Conservation (phyloP, 257 asterid species). For the Thymus quinquecostatus region DNA sequence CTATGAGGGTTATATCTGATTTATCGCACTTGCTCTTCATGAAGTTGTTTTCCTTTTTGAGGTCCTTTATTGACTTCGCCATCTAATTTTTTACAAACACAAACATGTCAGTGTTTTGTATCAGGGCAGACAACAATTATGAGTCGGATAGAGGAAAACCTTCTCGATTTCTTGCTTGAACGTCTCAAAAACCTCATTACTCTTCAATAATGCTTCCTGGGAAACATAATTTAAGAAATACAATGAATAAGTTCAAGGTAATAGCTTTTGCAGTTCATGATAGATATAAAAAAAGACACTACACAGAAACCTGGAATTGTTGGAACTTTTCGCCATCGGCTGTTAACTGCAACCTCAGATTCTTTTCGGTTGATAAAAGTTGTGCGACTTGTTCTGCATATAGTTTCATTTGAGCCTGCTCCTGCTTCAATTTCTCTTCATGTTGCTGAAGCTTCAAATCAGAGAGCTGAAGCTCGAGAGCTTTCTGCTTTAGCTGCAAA, state of each 20-base stretch:
- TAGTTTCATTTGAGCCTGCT: constrained; percentile 86
- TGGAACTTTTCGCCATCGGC: constrained; percentile 98
- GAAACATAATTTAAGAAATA: constrained; percentile 11
- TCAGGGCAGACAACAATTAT: constrained; percentile 3
- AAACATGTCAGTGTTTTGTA: constrained; percentile 15
- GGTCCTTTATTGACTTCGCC: constrained; percentile 90
- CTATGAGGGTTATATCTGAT: constrained; percentile 80
- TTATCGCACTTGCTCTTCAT: constrained; percentile 83
- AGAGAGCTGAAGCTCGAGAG: constrained; percentile 90
- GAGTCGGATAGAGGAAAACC: constrained; percentile 38
- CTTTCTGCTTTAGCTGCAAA: constrained; percentile 88
- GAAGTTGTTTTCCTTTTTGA: constrained; percentile 83
- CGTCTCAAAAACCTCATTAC: constrained; percentile 96
- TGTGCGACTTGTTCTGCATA: constrained; percentile 93
- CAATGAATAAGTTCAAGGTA: background rate
- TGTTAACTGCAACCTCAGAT: constrained; percentile 87
- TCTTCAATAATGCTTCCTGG: constrained; percentile 96
- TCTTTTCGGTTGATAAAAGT: constrained; percentile 86
- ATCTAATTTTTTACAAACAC: constrained; percentile 53
- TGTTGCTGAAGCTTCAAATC: constrained; percentile 88
- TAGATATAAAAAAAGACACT: background rate
- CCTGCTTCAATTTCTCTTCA: constrained; percentile 80
- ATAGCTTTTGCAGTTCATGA: constrained; percentile 1
- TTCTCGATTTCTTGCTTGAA: constrained; percentile 95
- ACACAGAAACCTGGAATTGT: constrained; percentile 76